Evolutionary conservation across 2,329 filamentous ascomycete species (phyloP), one percentile per base, ranked within the genome.

Genomic region (Incumbomyces lentus): DNA sequence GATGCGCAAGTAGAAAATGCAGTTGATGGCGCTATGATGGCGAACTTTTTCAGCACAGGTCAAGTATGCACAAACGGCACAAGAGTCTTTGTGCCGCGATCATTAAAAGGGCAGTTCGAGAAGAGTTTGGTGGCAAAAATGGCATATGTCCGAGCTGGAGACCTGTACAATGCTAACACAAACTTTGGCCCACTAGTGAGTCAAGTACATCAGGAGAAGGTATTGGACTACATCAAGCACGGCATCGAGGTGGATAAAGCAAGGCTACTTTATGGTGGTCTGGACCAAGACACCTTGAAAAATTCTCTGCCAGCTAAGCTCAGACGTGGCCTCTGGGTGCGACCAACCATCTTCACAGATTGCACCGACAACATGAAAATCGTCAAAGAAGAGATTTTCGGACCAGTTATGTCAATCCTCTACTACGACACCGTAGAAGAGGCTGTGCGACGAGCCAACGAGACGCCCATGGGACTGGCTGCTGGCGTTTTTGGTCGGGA

Each of bases 1-100:
- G 87, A 93, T 59, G 84, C 84, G 13, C 78, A 86, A 43, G 64
- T 90, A 16, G 81, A 86, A 38, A 78, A 79, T 58, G 88, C 88
- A n/a, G 88, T 86, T 30, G 82, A 94, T 59, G 84, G 86, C 26
- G 87, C 86, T 52, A 89, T 94, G 83, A 86, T 93, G 73, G 88
- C 87, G 57, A 94, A 94, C 65, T 94, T 94, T 69, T 94, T 85
- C 72, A 88, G 83, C 55, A 85, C 84, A 0, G 88, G 88, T 26
- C 88, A 95, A 65, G 87, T 94, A 42, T 95, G 88, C 74, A 94
- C 88, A 42, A 94, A 94, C 62, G 88, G 88, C 41, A 94, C 88
- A 1, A 75, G 88, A 10, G 87, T 94, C 30, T 94, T 94, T 62
- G 75, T 95, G 2, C 86, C 84, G 0, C 67, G 72, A 30, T 61